Conservation (phyloP, 495 filamentous ascomycete genomes). For the Thozetella sp. region DNA sequence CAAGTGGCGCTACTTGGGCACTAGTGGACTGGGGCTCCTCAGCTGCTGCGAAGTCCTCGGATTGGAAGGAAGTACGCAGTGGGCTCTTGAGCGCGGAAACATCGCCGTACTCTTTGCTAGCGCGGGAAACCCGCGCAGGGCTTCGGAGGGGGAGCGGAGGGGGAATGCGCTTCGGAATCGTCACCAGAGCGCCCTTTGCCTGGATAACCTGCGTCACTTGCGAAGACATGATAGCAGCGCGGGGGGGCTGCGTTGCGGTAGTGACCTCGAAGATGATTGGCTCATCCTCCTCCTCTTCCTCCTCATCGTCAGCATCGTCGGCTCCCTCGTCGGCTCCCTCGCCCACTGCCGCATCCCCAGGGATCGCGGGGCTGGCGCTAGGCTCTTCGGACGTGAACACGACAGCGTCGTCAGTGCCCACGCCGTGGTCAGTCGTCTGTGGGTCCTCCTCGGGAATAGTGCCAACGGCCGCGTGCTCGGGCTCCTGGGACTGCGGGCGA, state of each 20-base stretch:
- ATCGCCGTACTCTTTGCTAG: conserved; percentile 34
- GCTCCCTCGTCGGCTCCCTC: conserved; percentile 27
- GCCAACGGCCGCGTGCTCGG: conserved; percentile 5
- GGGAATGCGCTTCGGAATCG: conserved; percentile 69
- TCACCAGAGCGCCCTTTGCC: conserved; percentile 64
- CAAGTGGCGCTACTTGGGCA: conserved; percentile 9
- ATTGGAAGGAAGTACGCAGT: conserved; percentile 26
- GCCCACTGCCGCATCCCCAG: conserved; percentile 25
- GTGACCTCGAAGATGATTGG: conserved; percentile 55
- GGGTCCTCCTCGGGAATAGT: conserved; percentile 14
- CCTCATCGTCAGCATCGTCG: conserved; percentile 40
- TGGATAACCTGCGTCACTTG: conserved; percentile 40
- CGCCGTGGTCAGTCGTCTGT: conserved; percentile 8
- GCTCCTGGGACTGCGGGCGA: conserved; percentile 17
- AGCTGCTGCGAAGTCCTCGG: conserved; percentile 10
- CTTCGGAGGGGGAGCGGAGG: conserved; percentile 67
- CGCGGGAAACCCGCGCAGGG: conserved; percentile 48
- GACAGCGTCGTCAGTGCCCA: background rate
- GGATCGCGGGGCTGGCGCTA: conserved; percentile 8
- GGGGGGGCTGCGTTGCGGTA: conserved; percentile 42
- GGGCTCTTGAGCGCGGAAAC: conserved; percentile 29
- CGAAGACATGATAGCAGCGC: conserved; percentile 52
- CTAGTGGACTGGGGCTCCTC: conserved; percentile 7
- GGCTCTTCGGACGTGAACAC: conserved; percentile 23
- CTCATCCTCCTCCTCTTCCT: conserved; percentile 48